These are phyloP conservation scores for Chlorella sp. DNA, from an alignment of 139 green algal genomes.

Conservation along the genomic window DNA sequence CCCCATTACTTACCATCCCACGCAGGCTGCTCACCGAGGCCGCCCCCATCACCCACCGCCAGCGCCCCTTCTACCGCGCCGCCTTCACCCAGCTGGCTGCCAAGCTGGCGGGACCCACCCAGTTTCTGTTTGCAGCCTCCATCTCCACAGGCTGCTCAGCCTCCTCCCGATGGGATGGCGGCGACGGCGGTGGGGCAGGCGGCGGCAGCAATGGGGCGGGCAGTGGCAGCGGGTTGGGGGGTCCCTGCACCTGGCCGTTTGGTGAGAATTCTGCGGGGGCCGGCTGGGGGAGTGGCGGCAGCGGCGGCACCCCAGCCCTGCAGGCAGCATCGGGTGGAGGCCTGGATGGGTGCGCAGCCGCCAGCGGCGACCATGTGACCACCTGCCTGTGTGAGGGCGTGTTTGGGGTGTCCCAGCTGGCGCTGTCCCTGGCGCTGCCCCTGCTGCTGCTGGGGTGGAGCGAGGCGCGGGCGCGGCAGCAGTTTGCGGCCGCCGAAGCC, in stretches of 20 bases:
- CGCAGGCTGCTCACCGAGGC: constrained; percentile 4
- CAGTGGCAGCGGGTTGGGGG: not conserved
- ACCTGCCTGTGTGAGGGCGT: constrained; percentile 23
- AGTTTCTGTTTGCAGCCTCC: not conserved
- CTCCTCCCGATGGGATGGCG: not conserved
- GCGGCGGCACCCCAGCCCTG: not conserved
- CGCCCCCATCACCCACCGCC: not conserved
- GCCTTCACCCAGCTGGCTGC: not conserved
- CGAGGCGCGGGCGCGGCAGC: not conserved
- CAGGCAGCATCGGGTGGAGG: not conserved
- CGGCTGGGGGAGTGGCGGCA: not conserved
- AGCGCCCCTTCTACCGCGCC: not conserved
- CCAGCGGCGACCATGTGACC: not conserved
- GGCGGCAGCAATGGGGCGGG: not conserved
- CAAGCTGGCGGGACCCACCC: not conserved
- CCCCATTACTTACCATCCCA: not conserved
- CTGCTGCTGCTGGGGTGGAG: not conserved
- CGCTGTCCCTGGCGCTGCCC: constrained; percentile 10
- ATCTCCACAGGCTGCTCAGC: not conserved
- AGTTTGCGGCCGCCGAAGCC: not conserved
- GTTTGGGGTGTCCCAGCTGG: constrained; percentile 3
- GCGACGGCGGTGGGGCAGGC: not conserved
- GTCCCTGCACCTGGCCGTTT: not conserved
- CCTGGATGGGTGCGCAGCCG: not conserved
- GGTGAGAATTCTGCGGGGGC: not conserved